A percentile compares a stretch with the other conserved stretches of the same genome.
phyloP scores from a whole-genome alignment of 768 basidiomycete species.

The Phanerochaete sordida region DNA sequence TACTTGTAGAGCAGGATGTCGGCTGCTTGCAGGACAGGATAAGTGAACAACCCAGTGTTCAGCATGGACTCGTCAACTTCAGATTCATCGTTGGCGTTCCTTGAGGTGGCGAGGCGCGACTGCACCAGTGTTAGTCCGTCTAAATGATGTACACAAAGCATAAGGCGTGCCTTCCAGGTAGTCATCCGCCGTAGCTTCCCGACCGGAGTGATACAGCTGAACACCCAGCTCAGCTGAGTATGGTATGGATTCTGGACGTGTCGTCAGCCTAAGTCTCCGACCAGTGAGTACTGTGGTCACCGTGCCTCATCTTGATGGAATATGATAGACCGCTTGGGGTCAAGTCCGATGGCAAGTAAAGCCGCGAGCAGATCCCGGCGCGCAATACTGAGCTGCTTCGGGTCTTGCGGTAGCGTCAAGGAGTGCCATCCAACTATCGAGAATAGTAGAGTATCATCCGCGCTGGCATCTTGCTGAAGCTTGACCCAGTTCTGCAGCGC shows the following conservation, averaged over 20 bases:
- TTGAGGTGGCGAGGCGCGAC: constrained; percentile 71
- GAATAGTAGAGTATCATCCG: constrained; percentile 68
- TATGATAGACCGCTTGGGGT: constrained; percentile 67
- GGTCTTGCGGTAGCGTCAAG: constrained; percentile 87
- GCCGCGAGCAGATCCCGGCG: constrained; percentile 78
- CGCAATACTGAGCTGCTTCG: constrained; percentile 53
- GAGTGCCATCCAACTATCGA: constrained; percentile 95
- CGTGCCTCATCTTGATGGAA: constrained; percentile 90
- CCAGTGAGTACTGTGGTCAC: not conserved
- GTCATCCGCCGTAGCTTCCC: constrained; percentile 89
- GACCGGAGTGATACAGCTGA: constrained; percentile 81
- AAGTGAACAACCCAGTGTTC: constrained; percentile 84
- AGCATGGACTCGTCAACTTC: constrained; percentile 80
- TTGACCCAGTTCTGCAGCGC: constrained; percentile 88
- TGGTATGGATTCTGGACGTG: constrained; percentile 70
- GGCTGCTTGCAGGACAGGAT: constrained; percentile 91
- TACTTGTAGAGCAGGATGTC: constrained; percentile 87
- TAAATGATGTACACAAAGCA: not conserved
- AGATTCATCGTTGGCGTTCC: constrained; percentile 71
- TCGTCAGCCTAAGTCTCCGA: not conserved
- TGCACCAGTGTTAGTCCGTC: constrained; percentile 24
- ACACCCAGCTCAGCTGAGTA: constrained; percentile 84
- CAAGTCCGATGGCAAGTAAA: constrained; percentile 80
- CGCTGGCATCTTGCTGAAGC: constrained; percentile 59
- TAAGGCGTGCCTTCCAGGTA: constrained; percentile 79